These are phyloP conservation scores for Micractinium sp. DNA, from an alignment of 139 green algal genomes.

Conservation along the genomic window DNA sequence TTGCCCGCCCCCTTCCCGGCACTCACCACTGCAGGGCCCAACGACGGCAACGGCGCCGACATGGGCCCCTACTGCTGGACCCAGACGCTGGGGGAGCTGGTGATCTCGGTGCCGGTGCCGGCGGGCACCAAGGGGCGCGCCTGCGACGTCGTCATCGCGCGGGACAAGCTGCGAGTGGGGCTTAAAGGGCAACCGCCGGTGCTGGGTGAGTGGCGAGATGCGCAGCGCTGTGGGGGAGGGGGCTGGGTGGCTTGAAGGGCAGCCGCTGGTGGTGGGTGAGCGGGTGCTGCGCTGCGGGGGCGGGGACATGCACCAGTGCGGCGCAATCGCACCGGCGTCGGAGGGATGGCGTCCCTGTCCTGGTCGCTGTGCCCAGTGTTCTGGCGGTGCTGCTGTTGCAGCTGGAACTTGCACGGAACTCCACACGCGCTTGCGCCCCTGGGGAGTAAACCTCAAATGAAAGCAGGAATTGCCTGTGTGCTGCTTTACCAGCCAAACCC, in stretches of 20 bases:
- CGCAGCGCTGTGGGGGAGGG: background rate
- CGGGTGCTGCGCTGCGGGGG: no score
- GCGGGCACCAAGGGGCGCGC: slow-evolving; percentile 70
- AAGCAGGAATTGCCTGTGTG: background rate
- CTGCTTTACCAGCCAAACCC: background rate
- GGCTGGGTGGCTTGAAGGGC: background rate
- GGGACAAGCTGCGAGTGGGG: slow-evolving; percentile 71
- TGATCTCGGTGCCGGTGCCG: slow-evolving; percentile 80
- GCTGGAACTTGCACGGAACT: no score
- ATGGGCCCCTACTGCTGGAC: slow-evolving; percentile 89
- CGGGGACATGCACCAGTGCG: no score
- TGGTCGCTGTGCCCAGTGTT: background rate
- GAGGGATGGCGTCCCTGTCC: background rate
- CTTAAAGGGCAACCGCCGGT: slow-evolving; percentile 47
- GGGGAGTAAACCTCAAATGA: no score
- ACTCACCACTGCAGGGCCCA: slow-evolving; percentile 65
- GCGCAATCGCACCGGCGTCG: no score
- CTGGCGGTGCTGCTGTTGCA: background rate
- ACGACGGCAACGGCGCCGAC: slow-evolving; percentile 88
- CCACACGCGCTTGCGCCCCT: no score
- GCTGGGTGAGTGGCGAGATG: slow-evolving; percentile 24
- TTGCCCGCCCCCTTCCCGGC: background rate
- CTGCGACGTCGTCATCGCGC: slow-evolving; percentile 73
- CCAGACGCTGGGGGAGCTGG: slow-evolving; percentile 92
- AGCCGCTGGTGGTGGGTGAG: background rate